Base-by-base conservation (phyloP, 129 eudicot genomes). In the Escallonia rubra region DNA sequence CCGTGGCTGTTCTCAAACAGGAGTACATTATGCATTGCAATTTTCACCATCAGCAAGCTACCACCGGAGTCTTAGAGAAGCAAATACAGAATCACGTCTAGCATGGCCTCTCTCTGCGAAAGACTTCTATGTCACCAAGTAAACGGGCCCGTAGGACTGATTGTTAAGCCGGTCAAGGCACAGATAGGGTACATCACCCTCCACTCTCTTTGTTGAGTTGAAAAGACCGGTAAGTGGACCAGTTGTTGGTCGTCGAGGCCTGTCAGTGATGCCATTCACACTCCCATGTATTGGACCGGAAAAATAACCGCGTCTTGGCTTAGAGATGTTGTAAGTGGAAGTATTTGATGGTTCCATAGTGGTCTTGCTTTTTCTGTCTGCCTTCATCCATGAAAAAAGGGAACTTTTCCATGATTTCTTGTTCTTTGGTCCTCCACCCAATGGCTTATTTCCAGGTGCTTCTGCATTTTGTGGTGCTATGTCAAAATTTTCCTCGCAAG, bases 71-170 rank as follows among this genome's bases (percentile, higher is more conserved):
- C 1, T 23, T 23, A 23, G 34, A 23, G 34, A 23, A 23, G 34
- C 34, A 23, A 23, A 23, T 23, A 23, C 34, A 23, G 34, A 23
- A 23, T 23, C 34, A 23, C 34, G 34, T 23, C 34, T 23, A 23
- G 34, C 34, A 0, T 23, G 34, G 34, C 34, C 34, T 23, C 34
- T 23, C 34, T 23, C 34, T 23, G 34, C 34, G 34, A 23, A 23
- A 23, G 34, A 9, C 1, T 47, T 43, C 41, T 74, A 87, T 13
- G 95, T 81, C 6, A 87, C 90, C 74, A 87, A 71, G 74, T 87
- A 87, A 72, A 87, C 72, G 65, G 87, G 90, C 11, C 94, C 94
- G 73, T 80, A 86, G 7, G 80, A 76, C 2, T 79, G 82, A 63
- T 46, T 63, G 59, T 69, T 72, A 56, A 74, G 69, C 57, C 55